Percentiles rank a stretch among this genome's conserved stretches.
phyloP scores from a whole-genome alignment of 2,329 filamentous ascomycete genomes.

The Gnomoniopsis smithogilvyi region DNA sequence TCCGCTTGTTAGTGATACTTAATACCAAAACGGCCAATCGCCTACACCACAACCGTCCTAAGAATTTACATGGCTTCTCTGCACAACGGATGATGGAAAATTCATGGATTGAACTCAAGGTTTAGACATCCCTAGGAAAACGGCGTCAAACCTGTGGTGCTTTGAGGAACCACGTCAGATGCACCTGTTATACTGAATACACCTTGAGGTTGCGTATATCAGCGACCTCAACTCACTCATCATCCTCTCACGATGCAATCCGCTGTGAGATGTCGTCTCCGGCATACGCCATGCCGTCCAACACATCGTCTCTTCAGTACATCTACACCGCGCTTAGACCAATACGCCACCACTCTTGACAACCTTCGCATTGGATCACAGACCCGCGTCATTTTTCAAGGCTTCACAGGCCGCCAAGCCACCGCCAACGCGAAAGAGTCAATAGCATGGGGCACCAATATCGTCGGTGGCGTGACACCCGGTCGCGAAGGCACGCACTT shows the following conservation, averaged over 20 bases:
- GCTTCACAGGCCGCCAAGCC: slow-evolving; percentile 42
- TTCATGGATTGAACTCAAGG: no score
- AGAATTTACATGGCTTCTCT: no score
- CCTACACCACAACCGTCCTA: no score
- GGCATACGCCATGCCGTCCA: not conserved
- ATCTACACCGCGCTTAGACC: not conserved
- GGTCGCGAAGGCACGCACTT: slow-evolving; percentile 68
- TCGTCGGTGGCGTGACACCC: slow-evolving; percentile 75
- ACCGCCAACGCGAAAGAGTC: slow-evolving; percentile 76
- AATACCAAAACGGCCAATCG: no score
- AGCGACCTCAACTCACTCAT: not conserved
- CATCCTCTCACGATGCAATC: slow-evolving; percentile 9
- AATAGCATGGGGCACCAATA: slow-evolving; percentile 73
- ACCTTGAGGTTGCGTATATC: not conserved
- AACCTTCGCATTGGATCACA: slow-evolving; percentile 13
- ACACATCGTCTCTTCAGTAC: slow-evolving; percentile 1
- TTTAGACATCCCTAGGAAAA: no score
- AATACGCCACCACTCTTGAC: slow-evolving; percentile 6
- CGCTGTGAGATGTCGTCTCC: slow-evolving; percentile 3
- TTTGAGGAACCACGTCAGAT: no score
- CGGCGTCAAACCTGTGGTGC: no score
- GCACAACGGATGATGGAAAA: no score
- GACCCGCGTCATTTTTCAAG: slow-evolving; percentile 19
- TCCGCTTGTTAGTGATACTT: not conserved
- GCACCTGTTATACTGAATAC: no score